Base-by-base conservation (phyloP, 1,284 basidiomycete species). In the Sparassis latifolia region DNA sequence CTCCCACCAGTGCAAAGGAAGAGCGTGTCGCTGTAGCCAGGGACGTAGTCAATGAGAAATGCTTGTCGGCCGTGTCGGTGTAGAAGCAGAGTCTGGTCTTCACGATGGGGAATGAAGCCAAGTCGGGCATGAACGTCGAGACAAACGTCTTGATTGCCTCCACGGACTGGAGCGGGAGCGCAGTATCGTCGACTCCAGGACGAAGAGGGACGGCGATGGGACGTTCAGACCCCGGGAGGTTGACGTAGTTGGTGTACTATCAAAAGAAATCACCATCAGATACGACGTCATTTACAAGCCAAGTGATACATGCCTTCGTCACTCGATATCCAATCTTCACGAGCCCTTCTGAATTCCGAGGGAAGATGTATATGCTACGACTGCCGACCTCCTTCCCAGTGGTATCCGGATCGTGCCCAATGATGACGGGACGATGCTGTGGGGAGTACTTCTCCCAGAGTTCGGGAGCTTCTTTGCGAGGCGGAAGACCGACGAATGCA, bases 171-270 rank as follows among this genome's bases (percentile, higher is more conserved):
- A 52, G 10, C 32, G 51, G 51, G 29, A 52, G 4, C 2, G 51
- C 35, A 29, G 51, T 52, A 33, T 52, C 51, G 37, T 52, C 51
- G 32, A 52, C 33, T 2, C 43, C 48, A 3, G 51, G 51, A 3
- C 44, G 51, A n/a, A 52, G 31, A 6, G 47, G 51, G 10, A 52
- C 51, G 31, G 51, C 49, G 4, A 52, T 49, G 10, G 44, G 51
- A 7, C 33, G 47, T 10, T 45, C 39, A 27, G 43, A 52, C 2
- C 40, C 51, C 10, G 47, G 47, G 10, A 45, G 47, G 10, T 49
- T 52, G 45, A 46, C 47, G 33, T 44, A 52, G 51, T 52, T 52
- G n/a, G 51, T 52, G 33, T 52, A 52, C 51, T 52, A 32, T 43
- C 20, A 10, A 30, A 7, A 31, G 10, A 44, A 28, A 10, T 7